phyloP scores from a whole-genome alignment of 169 alveolate genomes.

The Ichthyophthirius multifiliis region DNA sequence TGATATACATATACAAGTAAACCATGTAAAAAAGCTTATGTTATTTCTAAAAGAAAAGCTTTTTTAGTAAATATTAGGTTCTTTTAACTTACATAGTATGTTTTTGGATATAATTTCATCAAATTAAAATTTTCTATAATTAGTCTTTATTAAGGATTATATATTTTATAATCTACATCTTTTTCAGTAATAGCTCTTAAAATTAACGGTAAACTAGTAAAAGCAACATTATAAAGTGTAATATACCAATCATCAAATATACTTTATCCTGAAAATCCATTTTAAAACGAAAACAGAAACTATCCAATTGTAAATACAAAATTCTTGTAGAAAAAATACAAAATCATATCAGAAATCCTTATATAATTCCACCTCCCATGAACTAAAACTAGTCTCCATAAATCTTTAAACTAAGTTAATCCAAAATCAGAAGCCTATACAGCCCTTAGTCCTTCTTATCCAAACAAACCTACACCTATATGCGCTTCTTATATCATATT shows the following conservation, averaged over 20 bases:
- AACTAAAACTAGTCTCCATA: conserved; percentile 80
- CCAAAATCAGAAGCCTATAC: conserved; percentile 79
- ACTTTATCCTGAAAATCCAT: conserved; percentile 94
- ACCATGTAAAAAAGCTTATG: conserved; percentile 55
- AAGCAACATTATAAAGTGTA: conserved; percentile 91
- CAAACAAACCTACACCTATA: conserved; percentile 97
- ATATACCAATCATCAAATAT: conserved; percentile 94
- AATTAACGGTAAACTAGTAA: conserved; percentile 93
- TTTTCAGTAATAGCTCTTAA: conserved; percentile 80
- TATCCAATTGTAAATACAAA: conserved; percentile 93
- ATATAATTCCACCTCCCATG: conserved; percentile 93
- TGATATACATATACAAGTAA: conserved; percentile 31
- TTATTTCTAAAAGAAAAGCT: conserved; percentile 45
- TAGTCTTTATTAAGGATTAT: conserved; percentile 16
- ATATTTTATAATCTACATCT: conserved; percentile 57
- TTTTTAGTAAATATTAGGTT: conserved; percentile 51
- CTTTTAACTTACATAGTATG: conserved; percentile 62
- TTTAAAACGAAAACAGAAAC: conserved; percentile 89
- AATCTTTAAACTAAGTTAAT: conserved; percentile 80
- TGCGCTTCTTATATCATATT: conserved; percentile 98
- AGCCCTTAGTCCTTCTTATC: conserved; percentile 94
- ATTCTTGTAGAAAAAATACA: conserved; percentile 97
- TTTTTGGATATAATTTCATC: conserved; percentile 38
- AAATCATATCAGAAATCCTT: conserved; percentile 91
- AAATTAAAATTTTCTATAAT: neutral